These are phyloP conservation scores for Sherardia arvensis DNA, from an alignment of 257 asterid genomes.

Conservation along the genomic window DNA sequence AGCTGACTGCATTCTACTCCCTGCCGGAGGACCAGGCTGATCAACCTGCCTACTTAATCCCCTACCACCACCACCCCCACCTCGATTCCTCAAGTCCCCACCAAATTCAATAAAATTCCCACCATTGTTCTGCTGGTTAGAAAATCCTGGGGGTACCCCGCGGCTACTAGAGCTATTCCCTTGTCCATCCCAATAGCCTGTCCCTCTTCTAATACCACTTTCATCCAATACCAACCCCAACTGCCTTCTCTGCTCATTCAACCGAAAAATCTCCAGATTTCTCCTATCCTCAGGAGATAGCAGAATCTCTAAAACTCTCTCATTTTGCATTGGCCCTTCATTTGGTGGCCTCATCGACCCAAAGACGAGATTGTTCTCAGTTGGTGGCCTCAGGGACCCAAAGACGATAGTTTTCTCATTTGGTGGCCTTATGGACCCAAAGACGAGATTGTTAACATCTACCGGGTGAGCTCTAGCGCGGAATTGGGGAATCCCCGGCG, in stretches of 20 bases:
- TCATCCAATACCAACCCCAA: constrained; percentile 21
- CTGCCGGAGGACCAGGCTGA: constrained; percentile 27
- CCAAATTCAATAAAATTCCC: constrained; percentile 28
- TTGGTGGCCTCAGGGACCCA: constrained; percentile 32
- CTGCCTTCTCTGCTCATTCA: constrained; percentile 17
- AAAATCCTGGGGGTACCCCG: constrained; percentile 48
- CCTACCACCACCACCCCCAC: constrained; percentile 16
- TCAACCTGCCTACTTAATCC: constrained; percentile 30
- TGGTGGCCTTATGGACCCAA: constrained; percentile 37
- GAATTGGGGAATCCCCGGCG: constrained; percentile 22
- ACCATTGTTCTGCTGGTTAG: constrained; percentile 23
- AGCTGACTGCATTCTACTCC: constrained; percentile 30
- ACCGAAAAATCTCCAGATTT: constrained; percentile 15
- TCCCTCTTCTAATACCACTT: constrained; percentile 12
- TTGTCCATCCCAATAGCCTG: constrained; percentile 15
- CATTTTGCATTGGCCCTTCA: constrained; percentile 12
- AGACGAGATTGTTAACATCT: constrained; percentile 42
- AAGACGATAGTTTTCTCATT: constrained; percentile 33
- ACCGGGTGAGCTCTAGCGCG: constrained; percentile 21
- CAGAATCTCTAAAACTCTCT: constrained; percentile 17
- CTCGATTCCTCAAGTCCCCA: constrained; percentile 17
- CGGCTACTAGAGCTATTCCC: constrained; percentile 25
- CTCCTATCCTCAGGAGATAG: constrained; percentile 11
- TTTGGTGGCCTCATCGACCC: constrained; percentile 31
- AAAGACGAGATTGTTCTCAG: constrained; percentile 34